Evolutionary conservation across 257 asterid species (phyloP), one percentile per base, ranked within the genome.

Genomic region (Verbena officinalis): DNA sequence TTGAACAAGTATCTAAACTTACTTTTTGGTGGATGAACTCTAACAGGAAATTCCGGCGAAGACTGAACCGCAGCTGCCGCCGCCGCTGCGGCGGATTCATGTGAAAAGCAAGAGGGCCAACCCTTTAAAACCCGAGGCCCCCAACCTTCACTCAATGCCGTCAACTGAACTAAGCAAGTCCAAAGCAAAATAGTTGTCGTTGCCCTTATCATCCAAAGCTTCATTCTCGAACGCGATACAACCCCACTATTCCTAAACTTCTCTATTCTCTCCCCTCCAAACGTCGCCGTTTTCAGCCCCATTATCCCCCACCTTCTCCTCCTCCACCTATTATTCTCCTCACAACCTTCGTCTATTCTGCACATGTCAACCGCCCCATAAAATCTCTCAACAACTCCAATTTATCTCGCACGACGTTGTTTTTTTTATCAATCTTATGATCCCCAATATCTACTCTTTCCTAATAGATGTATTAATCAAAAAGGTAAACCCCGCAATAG

Each of bases 141-240:
- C 86, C 87, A 86, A 54, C 84, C 80, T 52, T 88, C 91, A 17
- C 91, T 86, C 71, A 86, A 73, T 31, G 95, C 84, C 33, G 88
- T 83, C 69, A 88, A 80, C 76, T 86, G 96, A 77, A 88, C 86
- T 60, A 84, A 76, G 65, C 94, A 86, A 78, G 86, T 88, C 95
- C 91, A 88, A 21, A 88, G 63, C 77, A 88, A 62, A 64, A 88
- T 72, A 43, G 84, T 73, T 3, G 88, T 81, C 9, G 86, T 82
- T 6, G 89, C 95, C 64, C 96, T 78, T 49, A 88, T 75, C 69
- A 83, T 86, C 96, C 96, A 88, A 7, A 86, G 84, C 86, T 86
- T 89, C 95, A 84, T 74, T 50, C 89, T 73, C 2, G 95, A 80
- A 66, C 86, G 66, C 0, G 96, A 79, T 7, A 82, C 63, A 79